These are phyloP conservation scores for Earliella scabrosa DNA, from an alignment of 1,284 basidiomycete species.

Conservation along the genomic window DNA sequence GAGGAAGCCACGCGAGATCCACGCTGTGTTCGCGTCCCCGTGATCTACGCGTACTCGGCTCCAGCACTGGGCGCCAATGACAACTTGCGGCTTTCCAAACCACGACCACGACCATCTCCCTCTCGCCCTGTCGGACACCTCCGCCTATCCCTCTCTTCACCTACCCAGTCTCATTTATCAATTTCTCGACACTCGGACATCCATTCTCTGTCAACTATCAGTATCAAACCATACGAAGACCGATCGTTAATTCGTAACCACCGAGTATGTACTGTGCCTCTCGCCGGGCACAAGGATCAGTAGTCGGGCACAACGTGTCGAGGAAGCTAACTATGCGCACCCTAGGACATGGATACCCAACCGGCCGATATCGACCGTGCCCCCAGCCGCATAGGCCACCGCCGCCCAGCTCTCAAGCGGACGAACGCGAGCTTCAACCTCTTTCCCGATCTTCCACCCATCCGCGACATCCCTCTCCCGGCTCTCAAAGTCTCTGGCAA, in stretches of 20 bases:
- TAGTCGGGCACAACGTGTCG: neutral
- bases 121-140: neutral
- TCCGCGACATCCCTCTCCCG: neutral
- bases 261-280: too few species aligned
- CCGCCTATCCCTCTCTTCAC: neutral
- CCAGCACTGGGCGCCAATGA: neutral
- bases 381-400: slow-evolving; percentile 16
- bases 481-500: neutral
- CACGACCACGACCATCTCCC: neutral
- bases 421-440: slow-evolving; percentile 8
- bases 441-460: slow-evolving; percentile 10
- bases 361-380: slow-evolving; percentile 4
- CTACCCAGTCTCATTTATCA: neutral
- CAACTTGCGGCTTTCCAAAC: neutral
- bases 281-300: too few species aligned
- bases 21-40: slow-evolving; percentile 6
- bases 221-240: too few species aligned
- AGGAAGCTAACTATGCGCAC: neutral
- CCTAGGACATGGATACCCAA: neutral
- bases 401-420: slow-evolving; percentile 14
- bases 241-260: too few species aligned
- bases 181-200: neutral
- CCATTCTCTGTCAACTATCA: too few species aligned
- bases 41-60: slow-evolving; percentile 4
- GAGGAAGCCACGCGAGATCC: too few species aligned